Evolutionary conservation across 352 stramenopile species (phyloP), one percentile per base, ranked within the genome.

Genomic region (Phytophthora multivora): DNA sequence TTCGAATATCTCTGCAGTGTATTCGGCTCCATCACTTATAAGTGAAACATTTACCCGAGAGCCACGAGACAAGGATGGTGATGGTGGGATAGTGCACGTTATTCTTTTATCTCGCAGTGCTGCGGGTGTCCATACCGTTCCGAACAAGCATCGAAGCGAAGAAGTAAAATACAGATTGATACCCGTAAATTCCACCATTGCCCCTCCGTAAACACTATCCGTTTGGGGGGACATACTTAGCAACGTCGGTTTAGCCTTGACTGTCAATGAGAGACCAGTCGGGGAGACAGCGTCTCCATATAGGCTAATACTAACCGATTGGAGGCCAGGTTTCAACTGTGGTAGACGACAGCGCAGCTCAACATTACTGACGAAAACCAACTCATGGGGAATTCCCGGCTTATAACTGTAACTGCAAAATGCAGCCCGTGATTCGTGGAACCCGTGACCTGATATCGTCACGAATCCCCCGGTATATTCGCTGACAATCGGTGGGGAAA

Each of bases 61-160:
- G 31, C 19, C 9, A 2, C 8, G 25, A 18, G 42, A 56, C 2
- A 62, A 4, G 0, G 36, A 60, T 8, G 57, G 19, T 15, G 68
- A 52, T 31, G 45, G 54, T 0, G 76, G 76, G 2, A 69, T 56
- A 15, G 23, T 13, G 23, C 76, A 85, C 9, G 25, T 3, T 9
- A 83, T 67, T 40, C 61, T 79, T 2, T 28, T 31, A 7, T 66
- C n/a, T 6, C 54, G 39, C 21, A 81, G 40, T 7, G 33, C 35
- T 33, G 71, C 71, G 33, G 56, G 30, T 11, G 52, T 51, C 41
- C 53, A 61, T 15, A 26, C 56, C 4, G 35, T 30, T 8, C 69
- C 77, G 30, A 86, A 86, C 13, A 82, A 21, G 19, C 77, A 86
- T 3, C 13, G 46, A 33, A 86, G 38, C 1, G 60, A 70, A 23